A percentile compares a stretch with the other conserved stretches of the same genome.
phyloP scores from a whole-genome alignment of 2,329 filamentous ascomycete genomes.

The Nannizziopsis arthrosporioides region DNA sequence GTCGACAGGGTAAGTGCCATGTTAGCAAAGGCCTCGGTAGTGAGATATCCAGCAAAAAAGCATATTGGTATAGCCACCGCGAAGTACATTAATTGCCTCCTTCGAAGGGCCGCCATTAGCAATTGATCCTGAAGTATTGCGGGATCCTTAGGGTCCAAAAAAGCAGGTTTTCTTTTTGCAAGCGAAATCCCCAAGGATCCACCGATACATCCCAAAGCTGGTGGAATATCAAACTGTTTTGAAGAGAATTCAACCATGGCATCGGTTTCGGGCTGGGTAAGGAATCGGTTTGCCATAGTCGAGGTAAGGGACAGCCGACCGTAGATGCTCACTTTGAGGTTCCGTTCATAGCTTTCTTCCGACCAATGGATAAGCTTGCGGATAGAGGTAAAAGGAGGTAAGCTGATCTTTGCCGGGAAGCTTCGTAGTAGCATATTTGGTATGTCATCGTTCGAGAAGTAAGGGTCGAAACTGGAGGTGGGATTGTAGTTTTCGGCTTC shows the following conservation, averaged over 20 bases:
- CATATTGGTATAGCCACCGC: too few species aligned
- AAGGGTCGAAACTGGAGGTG: slow-evolving; percentile 11
- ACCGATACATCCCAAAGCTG: too few species aligned
- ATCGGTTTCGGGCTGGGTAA: slow-evolving; percentile 20
- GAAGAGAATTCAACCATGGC: not conserved
- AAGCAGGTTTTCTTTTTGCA: too few species aligned
- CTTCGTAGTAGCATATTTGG: slow-evolving; percentile 13
- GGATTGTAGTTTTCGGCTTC: not conserved
- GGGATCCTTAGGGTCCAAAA: too few species aligned
- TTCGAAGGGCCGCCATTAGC: too few species aligned
- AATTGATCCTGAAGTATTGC: too few species aligned
- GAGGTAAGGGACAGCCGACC: slow-evolving; percentile 18
- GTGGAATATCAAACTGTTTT: too few species aligned
- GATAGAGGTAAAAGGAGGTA: slow-evolving; percentile 20
- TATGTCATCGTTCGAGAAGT: slow-evolving; percentile 5
- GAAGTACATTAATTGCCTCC: too few species aligned
- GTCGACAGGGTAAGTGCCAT: too few species aligned
- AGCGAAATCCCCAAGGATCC: too few species aligned
- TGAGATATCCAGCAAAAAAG: too few species aligned
- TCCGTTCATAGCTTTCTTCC: slow-evolving; percentile 15
- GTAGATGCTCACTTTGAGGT: slow-evolving; percentile 8
- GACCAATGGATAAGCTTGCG: slow-evolving; percentile 23
- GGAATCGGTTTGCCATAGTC: slow-evolving; percentile 19
- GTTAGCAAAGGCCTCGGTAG: too few species aligned
- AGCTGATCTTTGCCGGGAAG: slow-evolving; percentile 19